Conservation (phyloP, 148 eudicot species). For the Camellia japonica region DNA sequence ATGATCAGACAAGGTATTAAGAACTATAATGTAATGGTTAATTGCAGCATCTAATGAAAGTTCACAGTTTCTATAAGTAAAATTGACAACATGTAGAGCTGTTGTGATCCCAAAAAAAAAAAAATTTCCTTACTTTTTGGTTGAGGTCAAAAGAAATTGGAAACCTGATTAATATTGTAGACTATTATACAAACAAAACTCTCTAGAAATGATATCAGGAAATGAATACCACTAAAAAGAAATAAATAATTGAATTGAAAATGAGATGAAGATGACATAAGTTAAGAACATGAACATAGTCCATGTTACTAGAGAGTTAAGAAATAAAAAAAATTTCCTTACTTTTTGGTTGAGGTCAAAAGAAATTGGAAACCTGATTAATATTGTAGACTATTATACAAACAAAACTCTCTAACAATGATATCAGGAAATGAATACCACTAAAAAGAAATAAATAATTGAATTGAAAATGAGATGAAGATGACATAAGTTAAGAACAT, state of each 20-base stretch:
- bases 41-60: neutral
- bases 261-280: too few species aligned
- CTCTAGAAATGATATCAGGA: too few species aligned
- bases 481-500: too few species aligned
- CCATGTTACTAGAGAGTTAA: too few species aligned
- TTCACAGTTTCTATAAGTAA: neutral
- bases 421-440: too few species aligned
- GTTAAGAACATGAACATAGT: too few species aligned
- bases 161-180: neutral
- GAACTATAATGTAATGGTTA: neutral
- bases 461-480: too few species aligned
- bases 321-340: too few species aligned
- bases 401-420: neutral
- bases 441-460: too few species aligned
- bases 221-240: too few species aligned
- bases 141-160: neutral
- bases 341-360: neutral
- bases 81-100: neutral
- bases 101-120: neutral
- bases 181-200: neutral
- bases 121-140: neutral
- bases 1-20: neutral
- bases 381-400: neutral
- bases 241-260: too few species aligned
- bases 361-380: neutral